Evolutionary conservation across 2,329 filamentous ascomycete species (phyloP).

Genomic region (Byssothecium circinans): DNA sequence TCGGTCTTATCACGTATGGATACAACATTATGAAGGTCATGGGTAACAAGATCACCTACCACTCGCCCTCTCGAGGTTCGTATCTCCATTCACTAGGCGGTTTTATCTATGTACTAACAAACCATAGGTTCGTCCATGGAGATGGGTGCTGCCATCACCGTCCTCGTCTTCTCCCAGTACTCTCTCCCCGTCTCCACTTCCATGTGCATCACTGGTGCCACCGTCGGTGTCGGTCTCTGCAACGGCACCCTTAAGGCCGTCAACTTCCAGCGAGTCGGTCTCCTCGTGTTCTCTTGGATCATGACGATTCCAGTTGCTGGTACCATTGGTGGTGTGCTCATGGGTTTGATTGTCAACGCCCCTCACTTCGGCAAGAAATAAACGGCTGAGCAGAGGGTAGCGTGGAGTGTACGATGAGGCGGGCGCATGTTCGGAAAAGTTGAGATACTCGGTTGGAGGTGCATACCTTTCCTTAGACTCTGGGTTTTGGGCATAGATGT

Average conservation of each 20-base stretch:
- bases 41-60: conserved; percentile 79
- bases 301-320: conserved; percentile 64
- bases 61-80: conserved; percentile 56
- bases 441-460: neutral
- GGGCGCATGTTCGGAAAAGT: neutral
- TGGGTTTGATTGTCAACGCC: conserved; percentile 59
- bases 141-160: conserved; percentile 75
- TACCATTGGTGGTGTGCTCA: conserved; percentile 52
- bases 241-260: conserved; percentile 72
- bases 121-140: conserved; percentile 67
- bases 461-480: neutral
- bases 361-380: conserved; percentile 56
- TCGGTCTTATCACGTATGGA: conserved; percentile 71
- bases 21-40: conserved; percentile 89
- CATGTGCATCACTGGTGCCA: conserved; percentile 76
- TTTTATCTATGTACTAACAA: conserved; percentile 9
- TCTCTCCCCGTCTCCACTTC: conserved; percentile 70
- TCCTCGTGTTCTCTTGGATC: conserved; percentile 69
- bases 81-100: neutral
- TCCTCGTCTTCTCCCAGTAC: conserved; percentile 75
- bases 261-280: conserved; percentile 70
- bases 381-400: neutral
- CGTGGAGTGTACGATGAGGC: neutral
- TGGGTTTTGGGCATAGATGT: neutral
- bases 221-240: conserved; percentile 76